Percentiles rank a stretch among this genome's conserved stretches.
Conservation (phyloP, 345 rosid genomes). For the Abelmoschus esculentus region DNA sequence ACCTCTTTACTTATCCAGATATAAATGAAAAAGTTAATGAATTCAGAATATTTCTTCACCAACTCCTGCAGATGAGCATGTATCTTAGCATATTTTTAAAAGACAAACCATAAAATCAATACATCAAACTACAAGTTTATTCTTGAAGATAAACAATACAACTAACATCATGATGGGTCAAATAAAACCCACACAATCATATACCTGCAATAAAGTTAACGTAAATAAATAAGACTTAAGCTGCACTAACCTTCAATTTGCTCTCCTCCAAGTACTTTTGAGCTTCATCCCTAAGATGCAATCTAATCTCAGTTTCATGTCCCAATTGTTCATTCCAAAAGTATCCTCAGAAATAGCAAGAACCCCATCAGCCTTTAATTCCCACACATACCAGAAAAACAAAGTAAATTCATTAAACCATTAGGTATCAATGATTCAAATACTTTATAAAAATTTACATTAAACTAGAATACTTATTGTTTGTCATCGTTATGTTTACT, state of each 20-base stretch:
- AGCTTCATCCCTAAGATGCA: conserved; percentile 94
- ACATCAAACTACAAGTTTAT: conserved; percentile 1
- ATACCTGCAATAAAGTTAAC: not conserved
- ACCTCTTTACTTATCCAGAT: conserved; percentile 94
- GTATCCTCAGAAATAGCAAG: conserved; percentile 96
- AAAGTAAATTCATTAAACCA: not conserved
- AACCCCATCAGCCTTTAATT: conserved; percentile 96
- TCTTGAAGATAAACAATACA: not conserved
- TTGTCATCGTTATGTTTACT: conserved; percentile 93
- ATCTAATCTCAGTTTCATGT: conserved; percentile 92
- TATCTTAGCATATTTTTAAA: not conserved
- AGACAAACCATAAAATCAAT: not conserved
- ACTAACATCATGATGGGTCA: not conserved
- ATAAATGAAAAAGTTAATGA: conserved; percentile 85
- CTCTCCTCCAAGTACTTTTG: conserved; percentile 85
- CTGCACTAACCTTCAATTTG: conserved; percentile 63
- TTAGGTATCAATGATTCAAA: conserved; percentile 6
- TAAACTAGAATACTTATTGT: conserved; percentile 43
- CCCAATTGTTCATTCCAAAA: conserved; percentile 94
- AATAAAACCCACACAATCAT: not conserved
- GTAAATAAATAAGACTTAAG: not conserved
- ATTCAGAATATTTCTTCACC: conserved; percentile 96
- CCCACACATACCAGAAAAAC: conserved; percentile 76
- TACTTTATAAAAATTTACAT: not conserved
- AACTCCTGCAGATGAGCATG: conserved; percentile 46